A percentile compares a stretch with the other conserved stretches of the same genome.
Evolutionary conservation across 257 asterid genomes (phyloP).

Genomic region (Plectranthus barbatus): DNA sequence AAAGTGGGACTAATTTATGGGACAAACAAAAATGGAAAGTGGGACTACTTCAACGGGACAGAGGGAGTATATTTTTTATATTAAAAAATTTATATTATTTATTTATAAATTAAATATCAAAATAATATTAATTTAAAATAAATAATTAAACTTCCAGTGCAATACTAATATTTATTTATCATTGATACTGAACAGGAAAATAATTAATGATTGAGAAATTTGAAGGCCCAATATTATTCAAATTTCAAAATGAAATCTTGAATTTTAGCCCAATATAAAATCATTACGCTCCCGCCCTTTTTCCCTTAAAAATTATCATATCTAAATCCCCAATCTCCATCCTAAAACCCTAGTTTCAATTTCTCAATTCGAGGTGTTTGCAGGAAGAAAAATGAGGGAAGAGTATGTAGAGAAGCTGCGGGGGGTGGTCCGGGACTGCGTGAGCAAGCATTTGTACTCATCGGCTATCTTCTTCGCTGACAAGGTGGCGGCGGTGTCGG

Average conservation of each 20-base stretch:
- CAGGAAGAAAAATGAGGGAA: constrained; percentile 50
- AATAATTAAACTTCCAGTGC: too few relatives aligned
- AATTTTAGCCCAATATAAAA: background rate
- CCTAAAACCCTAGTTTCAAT: constrained; percentile 16
- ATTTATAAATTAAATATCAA: too few relatives aligned
- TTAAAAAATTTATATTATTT: too few relatives aligned
- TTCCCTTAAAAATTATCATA: constrained; percentile 2
- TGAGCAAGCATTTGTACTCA: constrained; percentile 92
- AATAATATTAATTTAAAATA: too few relatives aligned
- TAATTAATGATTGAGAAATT: background rate
- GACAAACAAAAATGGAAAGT: too few relatives aligned
- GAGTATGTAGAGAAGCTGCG: constrained; percentile 84
- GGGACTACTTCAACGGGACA: too few relatives aligned
- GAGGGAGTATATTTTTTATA: too few relatives aligned
- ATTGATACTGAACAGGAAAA: too few relatives aligned
- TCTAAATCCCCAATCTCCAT: constrained; percentile 18
- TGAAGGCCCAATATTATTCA: background rate
- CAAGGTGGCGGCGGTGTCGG: constrained; percentile 92
- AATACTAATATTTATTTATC: too few relatives aligned
- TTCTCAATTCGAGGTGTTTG: background rate
- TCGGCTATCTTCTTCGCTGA: constrained; percentile 98
- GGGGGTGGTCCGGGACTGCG: constrained; percentile 91
- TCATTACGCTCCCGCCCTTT: constrained; percentile 47
- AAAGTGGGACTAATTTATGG: too few relatives aligned
- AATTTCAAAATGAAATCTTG: background rate